Conservation (phyloP, 164 flowering plant genomes). For the Saururus chinensis region DNA sequence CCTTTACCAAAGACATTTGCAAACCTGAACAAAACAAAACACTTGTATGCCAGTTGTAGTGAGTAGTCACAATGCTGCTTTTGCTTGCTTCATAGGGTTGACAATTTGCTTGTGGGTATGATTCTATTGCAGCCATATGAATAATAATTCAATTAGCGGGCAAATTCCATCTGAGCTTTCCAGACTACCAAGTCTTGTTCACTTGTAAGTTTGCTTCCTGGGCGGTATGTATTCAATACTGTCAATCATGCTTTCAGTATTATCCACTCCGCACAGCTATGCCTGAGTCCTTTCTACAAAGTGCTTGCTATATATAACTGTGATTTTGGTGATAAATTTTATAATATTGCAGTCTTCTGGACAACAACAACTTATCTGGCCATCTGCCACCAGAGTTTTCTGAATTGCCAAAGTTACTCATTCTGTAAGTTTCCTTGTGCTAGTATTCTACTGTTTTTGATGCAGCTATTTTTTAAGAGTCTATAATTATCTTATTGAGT, state of each 20-base stretch:
- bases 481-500: not conserved
- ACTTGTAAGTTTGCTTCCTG: slow-evolving; percentile 50
- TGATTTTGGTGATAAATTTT: not conserved
- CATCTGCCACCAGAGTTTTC: slow-evolving; percentile 73
- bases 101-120: not conserved
- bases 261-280: not conserved
- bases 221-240: not conserved
- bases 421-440: slow-evolving; percentile 49
- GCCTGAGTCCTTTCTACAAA: slow-evolving; percentile 1
- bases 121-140: slow-evolving; percentile 55
- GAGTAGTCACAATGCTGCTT: not conserved
- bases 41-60: slow-evolving; percentile 50
- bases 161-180: slow-evolving; percentile 64
- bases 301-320: slow-evolving; percentile 4
- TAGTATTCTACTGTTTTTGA: not conserved
- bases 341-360: slow-evolving; percentile 65
- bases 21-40: slow-evolving; percentile 40
- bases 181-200: slow-evolving; percentile 41
- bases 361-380: slow-evolving; percentile 90
- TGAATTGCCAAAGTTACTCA: slow-evolving; percentile 45
- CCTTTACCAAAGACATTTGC: slow-evolving; percentile 68
- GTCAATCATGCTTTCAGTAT: not conserved
- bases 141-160: slow-evolving; percentile 79
- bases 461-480: not conserved
- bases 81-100: not conserved